These are phyloP conservation scores for Blumeriella jaapii DNA, from an alignment of 2,329 filamentous ascomycete species.

Conservation along the genomic window DNA sequence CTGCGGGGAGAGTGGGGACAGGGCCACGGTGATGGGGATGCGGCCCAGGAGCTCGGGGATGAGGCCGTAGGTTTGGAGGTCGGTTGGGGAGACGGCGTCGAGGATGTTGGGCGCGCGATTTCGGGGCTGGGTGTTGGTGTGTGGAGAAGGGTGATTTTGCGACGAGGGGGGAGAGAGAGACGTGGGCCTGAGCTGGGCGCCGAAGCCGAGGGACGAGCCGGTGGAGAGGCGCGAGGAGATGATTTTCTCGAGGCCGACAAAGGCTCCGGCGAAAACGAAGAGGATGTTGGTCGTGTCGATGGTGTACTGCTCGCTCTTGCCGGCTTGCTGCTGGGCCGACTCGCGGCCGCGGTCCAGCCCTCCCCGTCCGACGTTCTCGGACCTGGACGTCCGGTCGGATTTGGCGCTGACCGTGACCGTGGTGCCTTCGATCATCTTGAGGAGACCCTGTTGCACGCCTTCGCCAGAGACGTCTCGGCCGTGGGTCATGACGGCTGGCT, in stretches of 20 bases:
- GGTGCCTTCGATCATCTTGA: slow-evolving; percentile 94
- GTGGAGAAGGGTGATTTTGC: too few species aligned
- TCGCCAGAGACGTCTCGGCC: slow-evolving; percentile 93
- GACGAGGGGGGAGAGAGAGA: slow-evolving; percentile 33
- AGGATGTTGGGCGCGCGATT: slow-evolving; percentile 7
- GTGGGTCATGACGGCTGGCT: slow-evolving; percentile 61
- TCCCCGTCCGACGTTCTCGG: slow-evolving; percentile 21
- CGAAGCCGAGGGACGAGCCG: slow-evolving; percentile 77
- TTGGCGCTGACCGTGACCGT: slow-evolving; percentile 89
- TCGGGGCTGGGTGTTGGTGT: slow-evolving; percentile 42
- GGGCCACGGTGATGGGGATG: slow-evolving; percentile 77
- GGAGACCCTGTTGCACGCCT: slow-evolving; percentile 86
- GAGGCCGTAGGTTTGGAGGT: slow-evolving; percentile 77
- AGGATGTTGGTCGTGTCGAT: slow-evolving; percentile 93
- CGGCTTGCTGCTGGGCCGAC: slow-evolving; percentile 11
- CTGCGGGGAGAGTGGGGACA: slow-evolving; percentile 58
- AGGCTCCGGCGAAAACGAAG: slow-evolving; percentile 93
- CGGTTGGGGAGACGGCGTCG: slow-evolving; percentile 56
- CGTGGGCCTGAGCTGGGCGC: slow-evolving; percentile 57
- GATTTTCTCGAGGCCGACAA: slow-evolving; percentile 81
- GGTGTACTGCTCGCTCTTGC: slow-evolving; percentile 42
- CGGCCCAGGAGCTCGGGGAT: slow-evolving; percentile 96
- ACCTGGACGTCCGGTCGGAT: slow-evolving; percentile 37
- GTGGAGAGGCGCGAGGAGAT: slow-evolving; percentile 80
- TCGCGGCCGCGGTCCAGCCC: slow-evolving; percentile 13